These are phyloP conservation scores for Porphyrellus cyaneotinctus DNA, from an alignment of 768 basidiomycete genomes.

Conservation along the genomic window DNA sequence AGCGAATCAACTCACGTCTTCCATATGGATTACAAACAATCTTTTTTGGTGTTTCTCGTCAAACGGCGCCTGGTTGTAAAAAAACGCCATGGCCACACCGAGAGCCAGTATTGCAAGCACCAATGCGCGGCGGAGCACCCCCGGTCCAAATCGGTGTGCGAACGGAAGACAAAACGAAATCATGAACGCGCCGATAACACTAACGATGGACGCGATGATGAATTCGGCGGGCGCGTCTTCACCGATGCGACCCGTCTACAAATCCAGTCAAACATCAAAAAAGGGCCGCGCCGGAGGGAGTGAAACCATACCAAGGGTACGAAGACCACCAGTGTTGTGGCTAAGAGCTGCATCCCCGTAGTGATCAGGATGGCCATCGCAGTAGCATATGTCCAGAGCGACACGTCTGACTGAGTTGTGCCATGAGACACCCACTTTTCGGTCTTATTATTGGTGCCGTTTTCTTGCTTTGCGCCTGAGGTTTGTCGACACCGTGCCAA, in stretches of 20 bases:
- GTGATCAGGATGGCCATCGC: constrained; percentile 54
- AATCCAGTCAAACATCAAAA: constrained; percentile 2
- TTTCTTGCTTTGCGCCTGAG: background rate
- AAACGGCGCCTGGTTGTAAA: constrained; percentile 60
- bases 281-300: background rate
- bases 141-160: constrained; percentile 61
- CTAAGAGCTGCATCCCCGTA: constrained; percentile 52
- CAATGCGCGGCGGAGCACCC: constrained; percentile 37
- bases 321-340: constrained; percentile 77
- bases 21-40: constrained; percentile 75
- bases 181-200: constrained; percentile 51
- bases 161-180: constrained; percentile 67
- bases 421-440: background rate
- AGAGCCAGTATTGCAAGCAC: constrained; percentile 45
- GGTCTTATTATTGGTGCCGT: background rate
- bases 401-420: constrained; percentile 35
- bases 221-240: constrained; percentile 82
- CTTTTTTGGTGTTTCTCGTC: constrained; percentile 86
- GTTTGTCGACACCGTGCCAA: constrained; percentile 26
- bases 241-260: constrained; percentile 78
- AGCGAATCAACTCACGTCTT: constrained; percentile 58
- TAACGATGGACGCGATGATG: constrained; percentile 78
- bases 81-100: constrained; percentile 53
- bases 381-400: constrained; percentile 60
- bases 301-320: constrained; percentile 66